Evolutionary conservation across 495 filamentous ascomycete genomes (phyloP).

Genomic region (Glarea lozoyensis): DNA sequence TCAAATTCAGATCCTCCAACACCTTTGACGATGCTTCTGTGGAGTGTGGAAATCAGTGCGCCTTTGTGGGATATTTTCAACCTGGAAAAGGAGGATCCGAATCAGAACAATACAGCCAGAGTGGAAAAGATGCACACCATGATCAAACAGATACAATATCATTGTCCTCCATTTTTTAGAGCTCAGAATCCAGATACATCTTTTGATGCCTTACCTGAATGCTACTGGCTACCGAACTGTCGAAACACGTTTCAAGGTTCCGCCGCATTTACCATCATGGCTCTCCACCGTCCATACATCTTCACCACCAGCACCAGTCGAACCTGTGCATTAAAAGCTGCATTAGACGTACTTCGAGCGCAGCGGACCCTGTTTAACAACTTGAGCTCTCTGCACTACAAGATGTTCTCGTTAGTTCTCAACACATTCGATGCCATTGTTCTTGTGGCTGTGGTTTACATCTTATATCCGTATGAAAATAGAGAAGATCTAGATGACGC

Average conservation of each 20-base stretch:
- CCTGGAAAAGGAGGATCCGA: constrained; percentile 42
- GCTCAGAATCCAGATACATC: constrained; percentile 44
- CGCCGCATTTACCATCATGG: constrained; percentile 44
- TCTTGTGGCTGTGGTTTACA: constrained; percentile 49
- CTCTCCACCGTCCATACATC: constrained; percentile 54
- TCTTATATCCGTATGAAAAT: constrained; percentile 42
- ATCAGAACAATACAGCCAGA: constrained; percentile 39
- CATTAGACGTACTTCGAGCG: constrained; percentile 43
- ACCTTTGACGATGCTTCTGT: constrained; percentile 24
- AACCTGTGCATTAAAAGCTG: constrained; percentile 43
- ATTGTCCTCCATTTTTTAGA: constrained; percentile 38
- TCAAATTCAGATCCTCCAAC: constrained; percentile 27
- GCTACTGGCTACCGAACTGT: constrained; percentile 42
- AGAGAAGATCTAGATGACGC: constrained; percentile 29
- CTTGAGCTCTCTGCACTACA: constrained; percentile 42
- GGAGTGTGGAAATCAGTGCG: constrained; percentile 12
- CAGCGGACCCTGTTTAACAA: constrained; percentile 41
- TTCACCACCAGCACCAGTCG: constrained; percentile 45
- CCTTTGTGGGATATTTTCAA: constrained; percentile 22
- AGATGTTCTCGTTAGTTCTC: constrained; percentile 45
- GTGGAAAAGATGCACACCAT: constrained; percentile 45
- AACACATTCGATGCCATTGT: constrained; percentile 56
- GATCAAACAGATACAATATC: constrained; percentile 34
- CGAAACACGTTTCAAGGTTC: constrained; percentile 38
- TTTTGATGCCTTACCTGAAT: constrained; percentile 39